Base-by-base conservation (phyloP, 1,284 basidiomycete genomes). In the Boletus semigastroideus region DNA sequence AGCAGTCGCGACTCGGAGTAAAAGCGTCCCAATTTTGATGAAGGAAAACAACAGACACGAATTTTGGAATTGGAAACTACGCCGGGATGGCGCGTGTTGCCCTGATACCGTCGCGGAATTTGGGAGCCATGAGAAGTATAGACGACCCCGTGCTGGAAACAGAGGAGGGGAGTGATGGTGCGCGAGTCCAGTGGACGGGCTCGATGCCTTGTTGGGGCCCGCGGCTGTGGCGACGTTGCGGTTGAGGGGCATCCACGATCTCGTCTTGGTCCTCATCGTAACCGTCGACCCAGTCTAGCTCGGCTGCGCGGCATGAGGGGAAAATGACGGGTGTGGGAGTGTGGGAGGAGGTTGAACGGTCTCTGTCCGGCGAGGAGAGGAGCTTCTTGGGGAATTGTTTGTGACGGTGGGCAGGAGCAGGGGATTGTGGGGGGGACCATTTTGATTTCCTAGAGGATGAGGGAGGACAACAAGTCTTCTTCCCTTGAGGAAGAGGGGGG, bases 261-360 rank as follows among this genome's bases (percentile, higher is more conserved):
- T 53, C 56, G 25, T 70, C 64, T 0, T 57, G 38, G 8, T 51
- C 60, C 1, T 63, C 49, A 0, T 68, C 64, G 4, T 54, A 59
- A 30, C 52, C 62, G 42, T 67, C 60, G 14, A 55, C 69, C 68
- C 64, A 69, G 17, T 57, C 54, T n/a, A 64, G 41, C 11, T 65
- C 64, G 1, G 33, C 55, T 2, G 65, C 60, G 2, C 65, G 64
- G 38, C 67, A 67, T n/a, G 65, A 67, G 31, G 65, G 65, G 30
- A 67, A 67, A 4, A 70, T 40, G 27, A 67, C 69, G 4, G 65
- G 65, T 0, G 65, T 67, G 2, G 67, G 65, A 0, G 65, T 67
- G 51, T 67, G 67, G 0, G 65, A 54, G 25, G 68, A 58, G 4
- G 63, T 56, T 1, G 57, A 51, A 5, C 48, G 56, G 19, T 64